Base-by-base conservation (phyloP, 1,284 basidiomycete genomes). In the Hymenochaete sp. region DNA sequence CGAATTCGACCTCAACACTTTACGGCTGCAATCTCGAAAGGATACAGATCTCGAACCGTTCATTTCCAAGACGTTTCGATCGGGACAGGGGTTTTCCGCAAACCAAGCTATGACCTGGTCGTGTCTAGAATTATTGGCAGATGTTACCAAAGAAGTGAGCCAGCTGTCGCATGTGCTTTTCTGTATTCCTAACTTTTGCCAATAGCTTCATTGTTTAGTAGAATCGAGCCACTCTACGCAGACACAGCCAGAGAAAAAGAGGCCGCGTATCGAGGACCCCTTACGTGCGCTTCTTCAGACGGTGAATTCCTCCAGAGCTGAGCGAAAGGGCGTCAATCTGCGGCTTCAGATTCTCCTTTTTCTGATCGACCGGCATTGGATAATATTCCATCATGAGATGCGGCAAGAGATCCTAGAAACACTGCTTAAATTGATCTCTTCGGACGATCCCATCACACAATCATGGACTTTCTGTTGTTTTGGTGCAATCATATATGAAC, bases 391-490 rank as follows among this genome's bases (percentile, higher is more conserved):
- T 48, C 57, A 62, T 19, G 61, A 68, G n/a, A 66, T 80, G 11
- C 79, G 78, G 49, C 60, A 64, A 31, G 68, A 75, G 1, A 67
- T 91, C 19, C 63, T 79, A 35, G 56, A 66, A 9, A 62, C 67
- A 1, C 67, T 93, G 11, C 56, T 79, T 8, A 70, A 77, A 32
- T 70, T 82, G 35, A 66, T 93, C 18, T 35, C 32, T 6, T 66
- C 75, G 24, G 80, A 86, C 33, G 82, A 92, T 48, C 57, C 68
- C 2, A 58, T 60, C 2, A 60, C 87, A 0, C 89, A 92, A 55
- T 81, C 78, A 1, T 96, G 91, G 91, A 70, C 78, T 0, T 86
- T 92, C 56, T 57, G 93, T 18, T 85, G 81, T 56, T 67, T 93
- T 28, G 78, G 84, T 8, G 76, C 79, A 11, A 70, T 90, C 38